Evolutionary conservation across 768 basidiomycete species (phyloP), one percentile per base, ranked within the genome.

Genomic region (Cystobasidium ongulense): DNA sequence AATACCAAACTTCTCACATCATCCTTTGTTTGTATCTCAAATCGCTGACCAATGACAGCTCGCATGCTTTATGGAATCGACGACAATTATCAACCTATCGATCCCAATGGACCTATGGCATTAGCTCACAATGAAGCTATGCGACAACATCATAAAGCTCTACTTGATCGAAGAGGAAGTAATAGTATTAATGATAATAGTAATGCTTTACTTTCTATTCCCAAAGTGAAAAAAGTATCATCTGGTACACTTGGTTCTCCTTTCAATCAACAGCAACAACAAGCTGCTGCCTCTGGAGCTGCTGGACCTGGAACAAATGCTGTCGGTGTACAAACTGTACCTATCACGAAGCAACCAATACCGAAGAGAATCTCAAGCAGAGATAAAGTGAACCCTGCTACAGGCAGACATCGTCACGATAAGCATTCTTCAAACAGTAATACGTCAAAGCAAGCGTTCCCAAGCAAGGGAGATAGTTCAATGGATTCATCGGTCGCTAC

Each of bases 201-300:
- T 8, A 63, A 63, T 27, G 63, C 31, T 25, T 38, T 35, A 17
- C 46, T 50, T 27, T 11, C 25, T 46, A 10, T 27, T 8, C 29
- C 65, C 11, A 25, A 36, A 29, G 43, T 31, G 13, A 43, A 4
- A 13, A 59, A 59, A 15, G 68, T 71, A 23, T 57, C 68, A 1
- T 36, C 68, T 27, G 33, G 8, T 25, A 59, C 68, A 52, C 68
- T 71, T 33, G 68, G 68, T 29, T 71, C 68, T 10, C 68, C 68
- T 38, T 71, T 71, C 36, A 43, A 29, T 27, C 27, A 71, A 31
- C 41, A 67, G 15, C 65, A 67, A 31, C 63, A 67, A 52, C 53
- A 29, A 46, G 35, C n/a, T 50, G 65, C 27, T 67, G 25, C 23
- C 10, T 8, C 65, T 52, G 8, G 41, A 2, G 25, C 10, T n/a